Base-by-base conservation (phyloP, 1,284 basidiomycete genomes). In the Peniophora sp. region DNA sequence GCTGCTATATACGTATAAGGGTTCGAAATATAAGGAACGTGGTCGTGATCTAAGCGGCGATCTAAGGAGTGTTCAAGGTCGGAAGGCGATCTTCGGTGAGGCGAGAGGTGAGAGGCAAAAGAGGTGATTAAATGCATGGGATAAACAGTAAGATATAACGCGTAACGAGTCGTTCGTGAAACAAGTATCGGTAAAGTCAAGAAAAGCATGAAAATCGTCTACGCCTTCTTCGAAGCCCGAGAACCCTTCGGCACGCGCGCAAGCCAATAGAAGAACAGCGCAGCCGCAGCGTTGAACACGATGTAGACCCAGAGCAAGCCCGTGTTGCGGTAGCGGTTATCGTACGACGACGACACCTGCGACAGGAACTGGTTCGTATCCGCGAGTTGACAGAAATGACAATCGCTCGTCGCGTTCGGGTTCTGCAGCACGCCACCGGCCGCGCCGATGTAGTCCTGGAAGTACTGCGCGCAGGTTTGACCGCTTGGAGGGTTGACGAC, bases 371-470 rank as follows among this genome's bases (percentile, higher is more conserved):
- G 62, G 62, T 86, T 77, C n/a, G 81, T 83, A 3, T 71, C 70
- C 3, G 65, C 53, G 50, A 62, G 69, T 27, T 72, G 59, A 63
- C 83, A 86, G 65, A 79, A 85, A 41, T 70, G 60, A 66, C 85
- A 88, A n/a, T 63, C 62, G 1, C 73, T 76, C 20, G 75, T 77
- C 1, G 78, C 79, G 45, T 70, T 60, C 1, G 79, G 73, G 67
- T 92, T 82, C 49, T 72, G 65, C 39, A 92, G 58, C 63, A 89
- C 89, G 0, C 87, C 89, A 3, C 81, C 83, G 24, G 70, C 66
- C 19, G 61, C 58, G 0, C 63, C 52, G 36, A 86, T 80, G 60
- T 76, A 90, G 1, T 68, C 57, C 19, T 68, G 65, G 49, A 88
- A 72, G 63, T 77, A 91, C n/a, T 73, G 54, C 2, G 58, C 59